Base-by-base conservation (phyloP, 2,329 filamentous ascomycete genomes). In the Apiospora malaysiana region DNA sequence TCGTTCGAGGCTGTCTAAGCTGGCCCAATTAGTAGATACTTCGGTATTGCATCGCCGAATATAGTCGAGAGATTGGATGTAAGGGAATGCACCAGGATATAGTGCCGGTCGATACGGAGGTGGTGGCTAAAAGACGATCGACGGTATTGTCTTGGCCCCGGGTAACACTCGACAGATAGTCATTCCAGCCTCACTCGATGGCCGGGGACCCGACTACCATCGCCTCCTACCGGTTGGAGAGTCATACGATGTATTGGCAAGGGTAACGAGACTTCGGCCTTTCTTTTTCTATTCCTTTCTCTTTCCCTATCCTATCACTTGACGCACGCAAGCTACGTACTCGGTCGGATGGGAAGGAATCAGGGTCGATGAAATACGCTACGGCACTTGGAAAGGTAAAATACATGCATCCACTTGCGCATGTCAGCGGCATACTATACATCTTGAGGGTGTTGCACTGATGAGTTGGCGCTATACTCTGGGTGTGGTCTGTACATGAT, bases 1-100 rank as follows among this genome's bases (percentile, higher is more conserved):
- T 37, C 18, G 18, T 21, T 59, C 51, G 51, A 63, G 56, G 56
- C 56, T 63, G 56, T 23, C 56, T 63, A 32, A 63, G 27, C 56
- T 63, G 32, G 56, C 32, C 56, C 56, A 63, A 63, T 63, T 18
- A 40, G 32, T 63, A n/a, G 16, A 63, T 2, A 32, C 18, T n/a
- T 10, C n/a, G 32, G 40, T 40, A 40, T 63, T n/a, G 9, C 18
- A n/a, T 40, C 18, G 18, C 56, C 27, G 27, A 63, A 37, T 8
- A 40, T 18, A 18, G 27, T 10, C 18, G 32, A n/a, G 9, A 3
- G 18, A 40, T 40, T 37, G 40, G 9, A 40, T 63, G 56, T 40
- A 4, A 40, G 7, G 49, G 3, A n/a, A 12, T 63, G 18, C 56
- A 12, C 3, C 27, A n/a, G 27, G 8, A n/a, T n/a, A 8, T 32